phyloP scores from a whole-genome alignment of 495 filamentous ascomycete species.

The Hypoxylon cercidicola region DNA sequence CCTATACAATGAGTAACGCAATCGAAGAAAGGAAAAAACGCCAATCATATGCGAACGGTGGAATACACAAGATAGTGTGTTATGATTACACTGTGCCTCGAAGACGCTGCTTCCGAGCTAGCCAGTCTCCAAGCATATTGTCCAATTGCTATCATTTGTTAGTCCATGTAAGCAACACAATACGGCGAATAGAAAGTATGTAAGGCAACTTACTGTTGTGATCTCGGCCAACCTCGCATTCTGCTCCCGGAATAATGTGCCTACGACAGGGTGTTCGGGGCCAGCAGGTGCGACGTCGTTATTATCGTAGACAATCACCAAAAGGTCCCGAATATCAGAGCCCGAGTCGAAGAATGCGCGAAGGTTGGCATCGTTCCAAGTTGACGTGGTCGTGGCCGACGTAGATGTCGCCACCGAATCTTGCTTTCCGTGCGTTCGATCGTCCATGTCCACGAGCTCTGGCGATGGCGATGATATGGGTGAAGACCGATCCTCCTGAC shows the following conservation, averaged over 20 bases:
- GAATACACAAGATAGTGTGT: neutral
- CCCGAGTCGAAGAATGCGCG: conserved; percentile 92
- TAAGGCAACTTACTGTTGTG: conserved; percentile 65
- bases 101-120: conserved; percentile 70
- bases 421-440: conserved; percentile 51
- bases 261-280: conserved; percentile 84
- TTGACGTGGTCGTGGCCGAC: conserved; percentile 53
- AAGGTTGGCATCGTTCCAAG: conserved; percentile 88
- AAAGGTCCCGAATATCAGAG: conserved; percentile 88
- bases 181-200: neutral
- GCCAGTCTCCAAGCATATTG: conserved; percentile 84
- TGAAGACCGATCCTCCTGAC: conserved; percentile 70
- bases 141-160: conserved; percentile 70
- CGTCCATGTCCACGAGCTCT: conserved; percentile 66
- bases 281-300: conserved; percentile 78
- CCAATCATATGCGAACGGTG: conserved; percentile 31
- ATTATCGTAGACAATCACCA: conserved; percentile 92
- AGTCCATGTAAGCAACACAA: conserved; percentile 26
- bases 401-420: conserved; percentile 58
- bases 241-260: conserved; percentile 83
- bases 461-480: conserved; percentile 74
- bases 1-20: conserved; percentile 37
- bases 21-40: conserved; percentile 24
- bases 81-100: conserved; percentile 52
- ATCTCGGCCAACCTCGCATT: conserved; percentile 84